These are phyloP conservation scores for Starmera stellimalicola DNA, from an alignment of 1,139 yeast species.

Conservation along the genomic window DNA sequence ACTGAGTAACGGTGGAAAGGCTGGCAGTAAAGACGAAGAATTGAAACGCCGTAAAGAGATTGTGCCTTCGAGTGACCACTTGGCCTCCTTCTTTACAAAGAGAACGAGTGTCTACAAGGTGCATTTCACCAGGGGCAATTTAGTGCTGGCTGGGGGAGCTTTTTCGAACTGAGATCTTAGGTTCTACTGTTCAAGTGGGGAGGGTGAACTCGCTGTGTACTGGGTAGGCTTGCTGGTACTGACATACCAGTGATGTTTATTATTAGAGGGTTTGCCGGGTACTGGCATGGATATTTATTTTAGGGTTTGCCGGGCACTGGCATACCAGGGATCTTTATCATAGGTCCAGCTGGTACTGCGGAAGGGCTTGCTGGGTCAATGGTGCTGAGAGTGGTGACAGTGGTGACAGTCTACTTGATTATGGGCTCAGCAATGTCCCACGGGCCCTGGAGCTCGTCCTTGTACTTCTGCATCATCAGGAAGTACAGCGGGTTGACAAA, in stretches of 20 bases:
- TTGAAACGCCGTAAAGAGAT: slow-evolving; percentile 52
- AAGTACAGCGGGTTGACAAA: slow-evolving; percentile 66
- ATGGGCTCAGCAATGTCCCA: slow-evolving; percentile 86
- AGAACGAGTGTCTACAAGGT: slow-evolving; percentile 92
- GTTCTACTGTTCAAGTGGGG: background rate
- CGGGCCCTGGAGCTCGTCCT: slow-evolving; percentile 85
- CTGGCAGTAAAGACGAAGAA: slow-evolving; percentile 35
- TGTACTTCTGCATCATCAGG: slow-evolving; percentile 64
- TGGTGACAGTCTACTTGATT: slow-evolving; percentile 19
- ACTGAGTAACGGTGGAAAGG: slow-evolving; percentile 25
- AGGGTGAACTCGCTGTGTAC: too few species aligned
- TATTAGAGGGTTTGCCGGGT: background rate
- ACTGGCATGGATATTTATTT: too few species aligned
- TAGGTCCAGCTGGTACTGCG: too few species aligned
- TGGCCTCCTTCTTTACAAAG: slow-evolving; percentile 91
- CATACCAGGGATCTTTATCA: too few species aligned
- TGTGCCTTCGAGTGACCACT: slow-evolving; percentile 76
- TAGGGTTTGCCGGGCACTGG: too few species aligned
- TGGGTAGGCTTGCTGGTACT: too few species aligned
- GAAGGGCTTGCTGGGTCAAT: too few species aligned
- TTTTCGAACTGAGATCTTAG: slow-evolving; percentile 31
- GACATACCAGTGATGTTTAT: too few species aligned
- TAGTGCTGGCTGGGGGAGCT: slow-evolving; percentile 91
- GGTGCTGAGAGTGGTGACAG: too few species aligned
- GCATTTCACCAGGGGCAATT: slow-evolving; percentile 80